These are phyloP conservation scores for Cyanidium caldarium DNA, from an alignment of 23 red algal genomes.

Conservation along the genomic window DNA sequence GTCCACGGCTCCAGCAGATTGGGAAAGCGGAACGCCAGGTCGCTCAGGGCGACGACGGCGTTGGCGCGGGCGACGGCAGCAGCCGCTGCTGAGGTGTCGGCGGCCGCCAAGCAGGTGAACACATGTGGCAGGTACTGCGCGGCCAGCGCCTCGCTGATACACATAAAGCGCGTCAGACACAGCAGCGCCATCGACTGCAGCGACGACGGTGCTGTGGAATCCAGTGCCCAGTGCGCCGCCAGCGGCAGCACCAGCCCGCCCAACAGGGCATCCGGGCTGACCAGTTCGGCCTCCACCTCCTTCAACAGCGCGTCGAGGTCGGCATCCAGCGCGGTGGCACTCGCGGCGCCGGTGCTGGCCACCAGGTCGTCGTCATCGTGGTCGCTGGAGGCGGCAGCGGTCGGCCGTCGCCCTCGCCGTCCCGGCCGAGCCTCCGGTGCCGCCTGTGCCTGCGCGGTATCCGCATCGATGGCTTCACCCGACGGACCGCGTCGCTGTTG, in stretches of 20 bases:
- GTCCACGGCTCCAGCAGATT: constrained; percentile 88
- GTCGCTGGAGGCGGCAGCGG: too few species aligned
- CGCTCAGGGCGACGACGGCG: constrained; percentile 52
- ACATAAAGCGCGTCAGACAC: constrained; percentile 52
- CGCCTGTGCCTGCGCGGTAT: too few species aligned
- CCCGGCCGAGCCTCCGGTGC: too few species aligned
- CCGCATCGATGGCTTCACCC: too few species aligned
- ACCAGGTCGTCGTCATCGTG: too few species aligned
- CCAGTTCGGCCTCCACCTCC: too few species aligned
- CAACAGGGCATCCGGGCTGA: constrained; percentile 15
- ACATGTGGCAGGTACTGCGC: constrained; percentile 11
- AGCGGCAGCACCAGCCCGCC: constrained; percentile 27
- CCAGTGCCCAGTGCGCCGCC: constrained; percentile 18
- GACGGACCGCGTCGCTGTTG: too few species aligned
- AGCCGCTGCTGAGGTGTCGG: constrained; percentile 22
- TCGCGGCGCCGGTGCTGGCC: too few species aligned
- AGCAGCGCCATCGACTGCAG: constrained; percentile 37
- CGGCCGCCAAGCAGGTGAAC: constrained; percentile 1
- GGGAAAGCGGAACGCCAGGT: constrained; percentile 66
- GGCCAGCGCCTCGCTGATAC: constrained; percentile 37
- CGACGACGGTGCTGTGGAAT: not conserved
- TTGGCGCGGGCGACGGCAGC: constrained; percentile 41
- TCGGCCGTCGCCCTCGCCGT: too few species aligned
- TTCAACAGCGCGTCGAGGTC: too few species aligned
- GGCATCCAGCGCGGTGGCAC: too few species aligned